Evolutionary conservation across 2,329 filamentous ascomycete genomes (phyloP), one percentile per base, ranked within the genome.

Genomic region (Rutstroemia sp.): DNA sequence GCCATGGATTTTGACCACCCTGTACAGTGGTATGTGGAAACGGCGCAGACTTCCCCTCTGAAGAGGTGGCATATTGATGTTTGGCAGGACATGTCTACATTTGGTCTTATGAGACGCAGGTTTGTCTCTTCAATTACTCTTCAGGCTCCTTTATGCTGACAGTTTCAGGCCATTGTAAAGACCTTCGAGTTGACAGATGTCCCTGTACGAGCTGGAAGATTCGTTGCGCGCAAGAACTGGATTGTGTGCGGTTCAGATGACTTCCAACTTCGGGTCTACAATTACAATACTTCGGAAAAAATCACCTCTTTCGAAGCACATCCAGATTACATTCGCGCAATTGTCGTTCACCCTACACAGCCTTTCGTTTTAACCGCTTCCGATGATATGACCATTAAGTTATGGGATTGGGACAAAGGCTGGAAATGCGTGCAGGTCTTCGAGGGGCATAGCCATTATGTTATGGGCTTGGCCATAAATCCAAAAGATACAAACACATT

Each of bases 221-320:
- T 99, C 73, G 84, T 99, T 69, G 89, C 94, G 65, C 84, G 94
- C 67, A 99, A 99, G 84, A 99, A 97, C 75, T 99, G 94, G 94
- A 95, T 96, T 66, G 89, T 95, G 55, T 94, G 90, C 75, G 94
- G 94, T 69, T 92, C 87, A 64, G 89, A 95, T 76, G 90, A 96
- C 76, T 99, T 95, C 76, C 81, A 84, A 70, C 73, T 84, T 60
- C 88, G 92, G 66, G 89, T 95, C 62, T 95, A 96, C 82, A 97
- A 99, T 78, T 99, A 97, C 81, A 97, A 99, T 76, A 99, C 94
- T 54, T 95, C 90, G 59, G 94, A 99, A 75, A 97, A 96, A 82
- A 94, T 97, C 68, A 92, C 91, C 54, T 89, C 89, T 16, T 97
- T 96, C 73, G 92, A 97, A 76, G 92, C 92, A 51, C 94, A 99